Evolutionary conservation across 73 alveolate genomes (phyloP), one percentile per base, ranked within the genome.

Genomic region (Stentor coeruleus): DNA sequence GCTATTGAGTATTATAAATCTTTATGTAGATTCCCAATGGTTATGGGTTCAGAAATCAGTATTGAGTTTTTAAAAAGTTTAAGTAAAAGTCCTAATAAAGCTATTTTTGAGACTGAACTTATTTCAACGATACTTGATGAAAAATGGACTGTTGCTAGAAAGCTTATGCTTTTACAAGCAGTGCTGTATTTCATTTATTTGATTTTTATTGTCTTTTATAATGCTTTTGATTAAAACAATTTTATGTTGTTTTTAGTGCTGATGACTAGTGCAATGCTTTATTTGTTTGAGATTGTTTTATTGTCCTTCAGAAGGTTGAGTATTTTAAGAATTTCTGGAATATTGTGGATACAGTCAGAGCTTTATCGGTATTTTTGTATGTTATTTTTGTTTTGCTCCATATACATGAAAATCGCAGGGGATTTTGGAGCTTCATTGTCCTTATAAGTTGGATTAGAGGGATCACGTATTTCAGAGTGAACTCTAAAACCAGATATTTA

Each of bases 21-120:
- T 26, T 33, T 66, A 15, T 37, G n/a, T 40, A 66, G 79, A 33
- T 20, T 66, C n/a, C n/a, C 20, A 1, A 20, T 66, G 11, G 37
- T 15, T 26, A 66, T 66, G 79, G 79, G 79, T 20, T 66, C 79
- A 66, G 33, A 66, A 26, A 40, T 28, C n/a, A 66, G 79, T 31
- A 28, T 66, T 14, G 79, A 20, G 42, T 66, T 66, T 66, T 33
- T 66, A 26, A 31, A 66, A 1, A 66, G 79, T 2, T 26, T 66
- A 20, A 31, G 2, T 28, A 31, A 33, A 20, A 28, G 79, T 40
- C 39, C 79, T 20, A 31, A 66, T 20, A 66, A 20, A 66, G n/a
- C 36, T 26, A 66, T 66, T 26, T 66, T 66, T 31, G 33, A 33
- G 40, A 66, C 79, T 31, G n/a, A 66, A 20, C 37, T 66, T 33